Evolutionary conservation across 495 filamentous ascomycete species (phyloP), one percentile per base, ranked within the genome.

Genomic region (Penicillium robsamsonii): DNA sequence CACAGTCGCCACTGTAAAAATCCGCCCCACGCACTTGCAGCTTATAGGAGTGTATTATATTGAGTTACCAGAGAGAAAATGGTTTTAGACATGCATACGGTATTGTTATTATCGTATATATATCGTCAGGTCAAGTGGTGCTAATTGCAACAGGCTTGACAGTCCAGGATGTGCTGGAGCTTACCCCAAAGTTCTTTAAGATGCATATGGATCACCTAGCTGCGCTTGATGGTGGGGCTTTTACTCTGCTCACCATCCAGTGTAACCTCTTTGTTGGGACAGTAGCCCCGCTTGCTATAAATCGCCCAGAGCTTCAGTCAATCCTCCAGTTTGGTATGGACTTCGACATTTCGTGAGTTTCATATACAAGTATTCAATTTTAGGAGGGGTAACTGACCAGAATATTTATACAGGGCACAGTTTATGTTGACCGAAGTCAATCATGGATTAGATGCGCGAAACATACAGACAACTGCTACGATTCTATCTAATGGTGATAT

Each of bases 401-500:
- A 5, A 27, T 2, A 0, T 27, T 0, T 9, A 18, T 50, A 17
- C 12, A 72, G 70, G 20, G 68, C 65, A 15, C 64, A 68, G 40
- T 76, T 65, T 31, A 57, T 74, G 59, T 55, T 76, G 2, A 76
- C 68, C 1, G 73, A 76, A 55, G 50, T 74, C 7, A 65, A 69
- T 10, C 73, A 73, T 56, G 71, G 73, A 0, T 50, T 71, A 5
- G 73, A 76, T 59, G 70, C 71, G 9, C 60, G 60, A 4, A 70
- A 70, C 22, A 50, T 76, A 12, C 70, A 74, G 57, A 76, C 73
- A 15, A 73, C 65, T 1, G 72, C 70, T 17, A 71, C 43, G 61
- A 27, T 57, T 44, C 50, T 61, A 50, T 42, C 60, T 13, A 56
- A 72, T 50, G 69, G 72, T 5, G 62, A 56, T 2, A 71, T 75